Conservation (phyloP, 1,284 basidiomycete species). For the Xerocomus alliaceus region DNA sequence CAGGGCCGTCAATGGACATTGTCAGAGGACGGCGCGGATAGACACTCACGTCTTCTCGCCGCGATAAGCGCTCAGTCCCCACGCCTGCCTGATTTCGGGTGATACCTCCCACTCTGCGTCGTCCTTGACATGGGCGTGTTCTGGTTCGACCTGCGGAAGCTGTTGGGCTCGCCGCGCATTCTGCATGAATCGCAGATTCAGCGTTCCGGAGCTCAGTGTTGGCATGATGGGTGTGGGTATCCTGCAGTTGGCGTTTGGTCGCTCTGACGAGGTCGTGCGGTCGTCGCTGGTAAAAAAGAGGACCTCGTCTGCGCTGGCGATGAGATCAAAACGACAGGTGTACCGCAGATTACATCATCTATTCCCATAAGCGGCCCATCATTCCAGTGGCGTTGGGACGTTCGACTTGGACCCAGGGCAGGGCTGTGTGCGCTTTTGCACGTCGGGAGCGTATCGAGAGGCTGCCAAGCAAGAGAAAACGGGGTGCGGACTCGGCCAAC, state of each 20-base stretch:
- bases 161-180: conserved; percentile 67
- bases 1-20: conserved; percentile 24
- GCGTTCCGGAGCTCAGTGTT: conserved; percentile 68
- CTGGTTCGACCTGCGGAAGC: conserved; percentile 55
- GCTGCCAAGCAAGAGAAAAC: conserved; percentile 5
- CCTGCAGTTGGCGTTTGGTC: neutral
- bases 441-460: neutral
- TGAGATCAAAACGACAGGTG: neutral
- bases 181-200: conserved; percentile 79
- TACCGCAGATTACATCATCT: conserved; percentile 28
- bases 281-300: conserved; percentile 2
- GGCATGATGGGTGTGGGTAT: conserved; percentile 46
- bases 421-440: neutral
- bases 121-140: conserved; percentile 65
- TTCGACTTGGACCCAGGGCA: neutral
- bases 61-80: conserved; percentile 51
- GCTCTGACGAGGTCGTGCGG: neutral
- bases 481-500: no score
- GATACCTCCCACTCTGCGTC: conserved; percentile 75
- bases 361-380: conserved; percentile 25
- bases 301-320: neutral
- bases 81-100: conserved; percentile 60
- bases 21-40: conserved; percentile 12
- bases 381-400: conserved; percentile 21
- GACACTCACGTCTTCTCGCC: conserved; percentile 36